These are phyloP conservation scores for Sporisorium graminicola DNA, from an alignment of 1,284 basidiomycete genomes.

Conservation along the genomic window DNA sequence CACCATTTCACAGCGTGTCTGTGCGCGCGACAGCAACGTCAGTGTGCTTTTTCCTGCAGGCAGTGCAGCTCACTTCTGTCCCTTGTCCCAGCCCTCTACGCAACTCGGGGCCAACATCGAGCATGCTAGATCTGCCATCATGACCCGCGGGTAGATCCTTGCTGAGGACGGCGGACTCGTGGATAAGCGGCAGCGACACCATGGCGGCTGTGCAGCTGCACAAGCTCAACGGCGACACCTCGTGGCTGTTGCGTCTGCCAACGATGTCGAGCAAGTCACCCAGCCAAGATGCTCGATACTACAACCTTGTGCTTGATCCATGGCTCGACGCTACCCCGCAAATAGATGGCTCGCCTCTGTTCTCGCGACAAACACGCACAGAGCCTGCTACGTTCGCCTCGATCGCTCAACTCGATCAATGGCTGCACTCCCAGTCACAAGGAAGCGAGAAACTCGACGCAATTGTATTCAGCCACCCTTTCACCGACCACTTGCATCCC, in stretches of 20 bases:
- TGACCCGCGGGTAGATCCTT: not conserved
- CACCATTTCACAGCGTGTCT: not conserved
- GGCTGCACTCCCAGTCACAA: slow-evolving; percentile 14
- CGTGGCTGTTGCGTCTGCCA: slow-evolving; percentile 42
- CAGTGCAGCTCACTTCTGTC: not conserved
- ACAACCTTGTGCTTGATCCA: slow-evolving; percentile 42
- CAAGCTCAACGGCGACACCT: slow-evolving; percentile 52
- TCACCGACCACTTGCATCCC: slow-evolving; percentile 43
- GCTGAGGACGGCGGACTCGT: not conserved
- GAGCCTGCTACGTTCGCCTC: slow-evolving; percentile 33
- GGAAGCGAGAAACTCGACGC: slow-evolving; percentile 20
- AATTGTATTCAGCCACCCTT: slow-evolving; percentile 43
- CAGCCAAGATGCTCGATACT: not conserved
- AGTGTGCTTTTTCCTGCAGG: slow-evolving; percentile 2
- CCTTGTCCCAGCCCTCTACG: not conserved
- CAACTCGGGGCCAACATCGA: not conserved
- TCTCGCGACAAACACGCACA: slow-evolving; percentile 41
- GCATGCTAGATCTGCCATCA: not conserved
- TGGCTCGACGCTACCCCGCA: slow-evolving; percentile 48
- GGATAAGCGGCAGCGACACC: not conserved
- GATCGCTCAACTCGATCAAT: slow-evolving; percentile 32
- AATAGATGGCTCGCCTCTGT: slow-evolving; percentile 28
- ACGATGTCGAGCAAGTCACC: not conserved
- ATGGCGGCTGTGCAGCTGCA: slow-evolving; percentile 37
- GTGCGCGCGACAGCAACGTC: slow-evolving; percentile 11